Evolutionary conservation across 768 basidiomycete genomes (phyloP).

Genomic region (Megacollybia marginata): DNA sequence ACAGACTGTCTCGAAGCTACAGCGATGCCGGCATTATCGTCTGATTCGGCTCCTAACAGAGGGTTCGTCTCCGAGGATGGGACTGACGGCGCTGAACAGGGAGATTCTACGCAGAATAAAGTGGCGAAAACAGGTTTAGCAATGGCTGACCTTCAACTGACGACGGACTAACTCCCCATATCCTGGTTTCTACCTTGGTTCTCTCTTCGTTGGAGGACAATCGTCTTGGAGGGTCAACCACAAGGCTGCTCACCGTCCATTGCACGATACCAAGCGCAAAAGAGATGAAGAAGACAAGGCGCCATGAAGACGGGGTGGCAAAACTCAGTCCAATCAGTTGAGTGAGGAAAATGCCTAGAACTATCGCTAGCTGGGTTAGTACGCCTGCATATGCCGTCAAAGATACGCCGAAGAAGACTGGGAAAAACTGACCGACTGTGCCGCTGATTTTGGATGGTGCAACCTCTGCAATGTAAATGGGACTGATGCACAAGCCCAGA

Average conservation of each 20-base stretch:
- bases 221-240: constrained; percentile 72
- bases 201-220: constrained; percentile 45
- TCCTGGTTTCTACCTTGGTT: constrained; percentile 28
- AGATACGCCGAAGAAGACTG: not conserved
- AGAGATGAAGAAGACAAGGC: constrained; percentile 62
- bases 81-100: not conserved
- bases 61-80: not conserved
- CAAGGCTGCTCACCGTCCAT: constrained; percentile 40
- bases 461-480: constrained; percentile 81
- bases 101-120: not conserved
- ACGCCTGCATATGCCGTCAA: constrained; percentile 42
- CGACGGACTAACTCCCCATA: constrained; percentile 41
- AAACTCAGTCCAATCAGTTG: constrained; percentile 69
- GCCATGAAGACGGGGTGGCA: constrained; percentile 67
- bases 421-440: constrained; percentile 47
- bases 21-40: constrained; percentile 20
- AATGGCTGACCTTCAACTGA: constrained; percentile 1
- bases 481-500: constrained; percentile 30
- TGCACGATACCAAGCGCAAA: constrained; percentile 48
- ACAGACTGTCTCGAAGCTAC: constrained; percentile 18
- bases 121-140: not conserved
- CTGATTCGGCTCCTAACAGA: constrained; percentile 3
- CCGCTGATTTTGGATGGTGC: constrained; percentile 72
- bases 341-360: constrained; percentile 81
- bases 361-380: constrained; percentile 75